Conservation (phyloP, 495 filamentous ascomycete species). For the Trichoderma virens region DNA sequence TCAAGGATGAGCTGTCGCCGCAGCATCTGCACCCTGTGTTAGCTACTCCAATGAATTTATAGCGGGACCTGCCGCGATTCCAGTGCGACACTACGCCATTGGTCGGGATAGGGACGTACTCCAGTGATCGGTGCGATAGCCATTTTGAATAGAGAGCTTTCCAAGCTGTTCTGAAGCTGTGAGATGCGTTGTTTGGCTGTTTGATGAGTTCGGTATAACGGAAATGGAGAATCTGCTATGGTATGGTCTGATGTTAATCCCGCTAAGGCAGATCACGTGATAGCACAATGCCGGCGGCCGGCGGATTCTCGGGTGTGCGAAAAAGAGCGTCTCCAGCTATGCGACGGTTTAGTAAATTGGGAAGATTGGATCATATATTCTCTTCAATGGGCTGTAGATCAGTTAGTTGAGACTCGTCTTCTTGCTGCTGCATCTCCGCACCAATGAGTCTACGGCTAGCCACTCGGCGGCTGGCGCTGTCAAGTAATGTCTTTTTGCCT, state of each 20-base stretch:
- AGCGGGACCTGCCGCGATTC: neutral
- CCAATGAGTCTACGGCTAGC: slow-evolving; percentile 26
- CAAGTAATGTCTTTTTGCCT: slow-evolving; percentile 17
- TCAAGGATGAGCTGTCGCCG: slow-evolving; percentile 41
- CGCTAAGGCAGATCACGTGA: slow-evolving; percentile 6
- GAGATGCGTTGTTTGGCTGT: slow-evolving; percentile 19
- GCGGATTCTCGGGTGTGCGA: neutral
- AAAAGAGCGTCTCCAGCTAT: neutral
- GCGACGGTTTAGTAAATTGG: neutral
- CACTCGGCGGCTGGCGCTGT: slow-evolving; percentile 18
- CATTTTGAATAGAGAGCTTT: slow-evolving; percentile 26
- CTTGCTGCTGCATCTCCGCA: neutral
- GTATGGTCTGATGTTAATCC: slow-evolving; percentile 10
- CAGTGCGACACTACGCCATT: neutral
- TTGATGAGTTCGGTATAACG: slow-evolving; percentile 17
- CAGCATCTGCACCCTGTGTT: slow-evolving; percentile 33
- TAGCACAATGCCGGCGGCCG: neutral
- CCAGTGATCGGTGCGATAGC: slow-evolving; percentile 36
- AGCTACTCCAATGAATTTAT: neutral
- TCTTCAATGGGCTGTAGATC: neutral
- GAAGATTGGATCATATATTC: neutral
- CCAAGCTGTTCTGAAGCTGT: neutral
- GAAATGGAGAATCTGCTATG: slow-evolving; percentile 8
- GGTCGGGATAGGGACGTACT: slow-evolving; percentile 20
- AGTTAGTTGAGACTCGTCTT: neutral